phyloP scores from a whole-genome alignment of 306 rosid genomes.

The Cyclanthera cordifolia region DNA sequence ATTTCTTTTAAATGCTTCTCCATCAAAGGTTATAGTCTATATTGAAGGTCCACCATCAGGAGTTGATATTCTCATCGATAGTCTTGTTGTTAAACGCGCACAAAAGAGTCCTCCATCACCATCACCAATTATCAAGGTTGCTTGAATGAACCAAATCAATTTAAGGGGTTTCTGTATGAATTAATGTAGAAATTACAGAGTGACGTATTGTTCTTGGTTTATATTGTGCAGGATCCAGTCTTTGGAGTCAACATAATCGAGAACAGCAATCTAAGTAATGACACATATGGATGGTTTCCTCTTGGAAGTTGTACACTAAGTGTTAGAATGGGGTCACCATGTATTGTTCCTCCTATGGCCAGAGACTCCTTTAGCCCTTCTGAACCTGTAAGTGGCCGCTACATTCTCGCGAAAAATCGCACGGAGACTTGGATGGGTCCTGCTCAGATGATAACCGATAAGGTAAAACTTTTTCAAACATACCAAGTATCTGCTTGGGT shows the following conservation, averaged over 20 bases:
- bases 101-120: slow-evolving; percentile 58
- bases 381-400: slow-evolving; percentile 60
- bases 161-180: not conserved
- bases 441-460: slow-evolving; percentile 73
- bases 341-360: slow-evolving; percentile 82
- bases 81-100: slow-evolving; percentile 67
- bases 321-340: slow-evolving; percentile 70
- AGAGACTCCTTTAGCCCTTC: slow-evolving; percentile 77
- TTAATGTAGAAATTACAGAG: not conserved
- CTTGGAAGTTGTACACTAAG: slow-evolving; percentile 74
- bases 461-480: slow-evolving; percentile 58
- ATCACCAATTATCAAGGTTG: slow-evolving; percentile 57
- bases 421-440: slow-evolving; percentile 98
- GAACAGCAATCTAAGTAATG: slow-evolving; percentile 55
- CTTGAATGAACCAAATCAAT: slow-evolving; percentile 7
- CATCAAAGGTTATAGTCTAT: slow-evolving; percentile 62
- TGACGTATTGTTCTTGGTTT: not conserved
- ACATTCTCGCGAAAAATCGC: slow-evolving; percentile 61
- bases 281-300: slow-evolving; percentile 69
- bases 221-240: slow-evolving; percentile 40
- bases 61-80: slow-evolving; percentile 70
- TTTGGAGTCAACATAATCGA: slow-evolving; percentile 70
- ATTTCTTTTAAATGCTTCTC: slow-evolving; percentile 76
- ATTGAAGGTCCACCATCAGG: slow-evolving; percentile 89
- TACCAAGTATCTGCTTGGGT: slow-evolving; percentile 96